Base-by-base conservation (phyloP, 371 early-diverging fungal species). In the Apophysomyces elegans region DNA sequence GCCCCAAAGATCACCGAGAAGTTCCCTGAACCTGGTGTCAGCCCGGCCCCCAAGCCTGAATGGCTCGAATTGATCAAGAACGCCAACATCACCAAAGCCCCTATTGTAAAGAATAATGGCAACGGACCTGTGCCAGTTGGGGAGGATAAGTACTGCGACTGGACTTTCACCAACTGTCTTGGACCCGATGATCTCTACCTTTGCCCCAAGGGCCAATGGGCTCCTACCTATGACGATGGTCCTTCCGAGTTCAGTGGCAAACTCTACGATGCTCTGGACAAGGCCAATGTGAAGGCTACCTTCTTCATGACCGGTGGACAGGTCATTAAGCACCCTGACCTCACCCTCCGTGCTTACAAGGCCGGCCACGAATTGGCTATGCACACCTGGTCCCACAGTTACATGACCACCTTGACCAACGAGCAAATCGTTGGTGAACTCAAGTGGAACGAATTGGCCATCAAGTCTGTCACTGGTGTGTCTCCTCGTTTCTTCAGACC, bases 371-470 rank as follows among this genome's bases (percentile, higher is more conserved):
- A 85, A 62, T 45, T 82, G 37, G 85, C 82, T 43, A 78, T 82
- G 65, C 84, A 84, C 58, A 79, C 80, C 44, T 80, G 86, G 86
- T 83, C 85, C 18, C 91, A 90, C 64, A 83, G 77, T 35, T 81
- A 78, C 56, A 67, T 89, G 76, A 86, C 89, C 16, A 81, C 88
- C 1, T 58, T 84, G 60, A 81, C 86, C 47, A 86, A 84, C 62
- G 88, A 85, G 50, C 79, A 85, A 69, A 72, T 90, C 38, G 84
- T 88, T 14, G 86, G 83, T 37, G 90, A 90, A 67, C 80, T 89
- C 68, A 84, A 84, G 69, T 87, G 84, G 85, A 86, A 78, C 18
- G 84, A 83, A 44, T 75, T 80, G 62, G 83, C 80, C 45, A 83
- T 91, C 70, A 77, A 82, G 71, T 84, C 87, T 60, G 79, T 84